Base-by-base conservation (phyloP, 768 basidiomycete species). In the Fistulinella prunicolor region DNA sequence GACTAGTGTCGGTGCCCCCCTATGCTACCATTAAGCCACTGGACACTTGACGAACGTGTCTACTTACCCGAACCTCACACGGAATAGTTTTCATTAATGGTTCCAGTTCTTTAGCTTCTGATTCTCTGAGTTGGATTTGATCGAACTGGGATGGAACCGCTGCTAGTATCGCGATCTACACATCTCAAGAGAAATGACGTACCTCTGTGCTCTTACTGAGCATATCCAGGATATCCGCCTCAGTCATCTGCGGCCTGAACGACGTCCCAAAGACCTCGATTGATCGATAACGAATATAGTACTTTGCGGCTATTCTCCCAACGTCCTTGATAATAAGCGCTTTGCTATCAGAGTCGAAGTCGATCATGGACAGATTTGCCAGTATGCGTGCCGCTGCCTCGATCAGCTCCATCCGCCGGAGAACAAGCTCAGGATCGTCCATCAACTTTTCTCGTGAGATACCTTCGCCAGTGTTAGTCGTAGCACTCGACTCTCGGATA, bases 241-340 rank as follows among this genome's bases (percentile, higher is more conserved):
- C 95, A 2, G 86, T 80, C 94, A 98, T 96, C 47, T 72, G 80
- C 1, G 82, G 77, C 42, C 81, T 76, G 68, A 98, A 90, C 50
- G 78, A 68, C 52, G 78, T 68, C 66, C 87, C 89, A 74, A 95
- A 98, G 6, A 89, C 80, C 65, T 91, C 90, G 29, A 98, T 84
- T 4, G 90, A 93, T 37, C 80, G 70, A 64, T 91, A 71, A 17
- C 87, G 81, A 61, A 99, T 88, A 68, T 98, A 99, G 67, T 96
- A 99, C 68, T 89, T 94, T 4, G 95, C 92, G 0, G 96, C 94
- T 58, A 98, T 94, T 54, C 93, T 75, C n/a, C 96, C 96, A 3
- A 95, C 69, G 54, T 96, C 94, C n/a, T 88, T 91, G 55, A 86
- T 81, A 3, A 76, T 70, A 47, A 96, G 84, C 2, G 76, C 68